Evolutionary conservation across 768 basidiomycete species (phyloP), one percentile per base, ranked within the genome.

Genomic region (Kwoniella europaea): DNA sequence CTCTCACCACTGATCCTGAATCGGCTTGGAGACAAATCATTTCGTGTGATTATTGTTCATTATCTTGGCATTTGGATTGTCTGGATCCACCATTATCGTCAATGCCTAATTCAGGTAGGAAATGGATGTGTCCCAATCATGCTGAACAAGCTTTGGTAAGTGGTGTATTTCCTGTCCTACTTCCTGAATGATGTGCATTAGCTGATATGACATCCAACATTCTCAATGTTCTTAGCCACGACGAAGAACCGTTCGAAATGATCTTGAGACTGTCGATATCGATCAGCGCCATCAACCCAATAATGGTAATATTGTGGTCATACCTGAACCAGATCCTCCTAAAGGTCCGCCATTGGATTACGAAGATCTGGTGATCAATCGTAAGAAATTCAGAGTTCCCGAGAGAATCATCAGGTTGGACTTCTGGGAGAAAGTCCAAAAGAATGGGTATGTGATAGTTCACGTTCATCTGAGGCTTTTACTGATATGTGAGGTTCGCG

Each of bases 81-180:
- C 86, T 98, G 35, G 91, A 93, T 76, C 97, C 96, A 16, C 97
- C 97, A 9, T 85, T 96, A 69, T 86, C 91, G 24, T 87, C 87
- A 52, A 90, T 98, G 88, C 97, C 97, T 3, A 87, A 91, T 13
- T 89, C 91, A 68, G 89, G 89, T 74, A 92, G 90, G 86, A 97
- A 95, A 83, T 99, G 96, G 95, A 97, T 96, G 94, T 99, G 97
- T 83, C 97, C 97, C 9, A 93, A 96, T 79, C 97, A 99, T 80
- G 90, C 89, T n/a, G 94, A 97, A 74, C 89, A 90, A 68, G 87
- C 90, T 64, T 82, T 92, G 70, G 95, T 96, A 81, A 84, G 93
- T 86, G 7, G 62, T 54, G 35, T 7, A 35, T 35, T 35, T 35
- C 35, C 35, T 35, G 7, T 35, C 35, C 35, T 35, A 7, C 35